These are phyloP conservation scores for Laetiporus sulphureus DNA, from an alignment of 1,284 basidiomycete species.

Conservation along the genomic window DNA sequence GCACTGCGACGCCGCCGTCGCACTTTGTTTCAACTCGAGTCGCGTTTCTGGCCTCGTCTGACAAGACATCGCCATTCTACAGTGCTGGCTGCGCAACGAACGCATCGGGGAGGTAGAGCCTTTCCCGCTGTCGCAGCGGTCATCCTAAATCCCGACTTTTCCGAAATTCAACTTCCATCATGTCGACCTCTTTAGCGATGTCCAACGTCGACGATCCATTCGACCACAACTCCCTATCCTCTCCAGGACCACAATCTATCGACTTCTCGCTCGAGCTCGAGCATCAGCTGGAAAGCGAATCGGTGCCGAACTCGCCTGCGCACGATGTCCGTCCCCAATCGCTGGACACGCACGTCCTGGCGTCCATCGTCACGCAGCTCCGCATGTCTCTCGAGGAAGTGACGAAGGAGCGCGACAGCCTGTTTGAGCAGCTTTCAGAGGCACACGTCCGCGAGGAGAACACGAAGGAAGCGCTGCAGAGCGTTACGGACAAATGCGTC, in stretches of 20 bases:
- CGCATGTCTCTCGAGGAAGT: slow-evolving; percentile 53
- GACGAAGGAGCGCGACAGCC: slow-evolving; percentile 60
- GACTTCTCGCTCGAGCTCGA: slow-evolving; percentile 74
- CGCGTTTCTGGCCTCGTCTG: no score
- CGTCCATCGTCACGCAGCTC: slow-evolving; percentile 66
- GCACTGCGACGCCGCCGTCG: no score
- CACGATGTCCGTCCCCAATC: slow-evolving; percentile 38
- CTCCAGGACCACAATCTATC: slow-evolving; percentile 52
- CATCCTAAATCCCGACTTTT: background rate
- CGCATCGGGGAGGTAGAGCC: background rate
- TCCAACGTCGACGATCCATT: slow-evolving; percentile 9
- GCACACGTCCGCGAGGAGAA: slow-evolving; percentile 48
- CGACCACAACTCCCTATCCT: slow-evolving; percentile 5
- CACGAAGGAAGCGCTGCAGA: slow-evolving; percentile 51
- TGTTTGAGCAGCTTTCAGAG: slow-evolving; percentile 44
- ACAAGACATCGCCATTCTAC: slow-evolving; percentile 4
- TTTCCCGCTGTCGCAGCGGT: background rate
- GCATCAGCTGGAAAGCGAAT: slow-evolving; percentile 63
- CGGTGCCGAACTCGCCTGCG: slow-evolving; percentile 34
- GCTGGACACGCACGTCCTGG: slow-evolving; percentile 66
- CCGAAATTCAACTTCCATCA: slow-evolving; percentile 11
- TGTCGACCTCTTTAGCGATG: slow-evolving; percentile 14
- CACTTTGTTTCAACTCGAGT: no score
- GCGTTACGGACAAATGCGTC: slow-evolving; percentile 59
- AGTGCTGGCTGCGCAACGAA: slow-evolving; percentile 4